phyloP scores from a whole-genome alignment of 345 rosid species.

The Ceriops zippeliana region DNA sequence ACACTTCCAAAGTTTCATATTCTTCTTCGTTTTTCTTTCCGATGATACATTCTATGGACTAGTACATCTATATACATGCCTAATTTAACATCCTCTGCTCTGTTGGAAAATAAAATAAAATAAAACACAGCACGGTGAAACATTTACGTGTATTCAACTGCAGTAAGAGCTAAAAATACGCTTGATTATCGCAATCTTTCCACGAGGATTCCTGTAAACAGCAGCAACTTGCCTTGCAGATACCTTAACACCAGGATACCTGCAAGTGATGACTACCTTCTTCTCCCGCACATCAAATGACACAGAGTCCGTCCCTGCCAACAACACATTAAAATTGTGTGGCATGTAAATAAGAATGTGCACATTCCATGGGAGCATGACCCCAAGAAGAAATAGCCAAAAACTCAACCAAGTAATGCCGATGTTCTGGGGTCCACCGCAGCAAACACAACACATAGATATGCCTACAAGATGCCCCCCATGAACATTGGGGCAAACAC shows the following conservation, averaged over 20 bases:
- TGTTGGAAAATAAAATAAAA: neutral
- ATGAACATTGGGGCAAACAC: no score
- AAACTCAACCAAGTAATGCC: no score
- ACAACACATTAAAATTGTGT: slow-evolving; percentile 4
- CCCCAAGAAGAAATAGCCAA: no score
- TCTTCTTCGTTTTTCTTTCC: no score
- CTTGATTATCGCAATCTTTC: slow-evolving; percentile 55
- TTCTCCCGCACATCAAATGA: slow-evolving; percentile 65
- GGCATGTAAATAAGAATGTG: no score
- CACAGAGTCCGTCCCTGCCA: slow-evolving; percentile 69
- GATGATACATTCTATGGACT: no score
- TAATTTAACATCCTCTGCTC: slow-evolving; percentile 1
- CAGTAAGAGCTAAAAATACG: slow-evolving; percentile 32
- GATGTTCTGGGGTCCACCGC: no score
- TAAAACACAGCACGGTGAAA: neutral
- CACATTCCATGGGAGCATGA: no score
- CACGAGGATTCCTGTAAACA: slow-evolving; percentile 30
- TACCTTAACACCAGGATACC: slow-evolving; percentile 40
- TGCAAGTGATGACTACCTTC: slow-evolving; percentile 65
- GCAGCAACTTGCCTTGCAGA: slow-evolving; percentile 31
- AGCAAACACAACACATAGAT: no score
- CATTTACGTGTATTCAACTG: slow-evolving; percentile 14
- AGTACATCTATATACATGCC: slow-evolving; percentile 7
- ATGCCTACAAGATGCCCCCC: no score
- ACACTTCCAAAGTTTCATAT: no score